A percentile compares a stretch with the other conserved stretches of the same genome.
phyloP scores from a whole-genome alignment of 345 rosid genomes.

The Physaria fendleri region DNA sequence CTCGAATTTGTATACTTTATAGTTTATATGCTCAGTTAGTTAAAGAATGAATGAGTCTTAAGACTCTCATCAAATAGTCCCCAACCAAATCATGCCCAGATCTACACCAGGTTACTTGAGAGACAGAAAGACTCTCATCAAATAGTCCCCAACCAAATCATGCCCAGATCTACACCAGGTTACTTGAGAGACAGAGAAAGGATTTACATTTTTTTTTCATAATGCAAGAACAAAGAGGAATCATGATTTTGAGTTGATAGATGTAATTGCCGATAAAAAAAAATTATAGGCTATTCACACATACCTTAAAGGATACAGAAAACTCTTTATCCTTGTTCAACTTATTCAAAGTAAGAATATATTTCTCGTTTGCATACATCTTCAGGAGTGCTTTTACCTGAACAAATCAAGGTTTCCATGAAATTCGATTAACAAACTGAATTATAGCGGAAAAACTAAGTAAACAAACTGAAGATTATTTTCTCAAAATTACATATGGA shows the following conservation, averaged over 20 bases:
- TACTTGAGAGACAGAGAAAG: background rate
- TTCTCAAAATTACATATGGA: background rate
- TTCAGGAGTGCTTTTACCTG: slow-evolving; percentile 55
- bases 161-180: background rate
- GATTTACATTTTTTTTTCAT: background rate
- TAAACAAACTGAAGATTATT: background rate
- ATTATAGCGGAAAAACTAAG: background rate
- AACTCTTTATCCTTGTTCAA: slow-evolving; percentile 42
- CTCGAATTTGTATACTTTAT: background rate
- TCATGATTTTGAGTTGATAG: background rate
- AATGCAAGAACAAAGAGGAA: background rate
- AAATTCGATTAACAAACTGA: background rate
- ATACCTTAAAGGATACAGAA: slow-evolving; percentile 72
- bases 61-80: background rate
- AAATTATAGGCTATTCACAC: background rate
- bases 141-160: background rate
- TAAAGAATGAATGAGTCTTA: background rate
- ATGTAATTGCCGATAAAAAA: background rate
- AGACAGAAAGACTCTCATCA: background rate
- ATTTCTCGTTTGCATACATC: slow-evolving; percentile 59
- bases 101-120: background rate
- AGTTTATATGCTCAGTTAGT: background rate
- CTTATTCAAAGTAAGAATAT: slow-evolving; percentile 51
- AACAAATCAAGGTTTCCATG: background rate
- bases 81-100: background rate